Percentiles rank a stretch among this genome's conserved stretches.
Conservation (phyloP, 257 asterid genomes). For the Plantago ovata region DNA sequence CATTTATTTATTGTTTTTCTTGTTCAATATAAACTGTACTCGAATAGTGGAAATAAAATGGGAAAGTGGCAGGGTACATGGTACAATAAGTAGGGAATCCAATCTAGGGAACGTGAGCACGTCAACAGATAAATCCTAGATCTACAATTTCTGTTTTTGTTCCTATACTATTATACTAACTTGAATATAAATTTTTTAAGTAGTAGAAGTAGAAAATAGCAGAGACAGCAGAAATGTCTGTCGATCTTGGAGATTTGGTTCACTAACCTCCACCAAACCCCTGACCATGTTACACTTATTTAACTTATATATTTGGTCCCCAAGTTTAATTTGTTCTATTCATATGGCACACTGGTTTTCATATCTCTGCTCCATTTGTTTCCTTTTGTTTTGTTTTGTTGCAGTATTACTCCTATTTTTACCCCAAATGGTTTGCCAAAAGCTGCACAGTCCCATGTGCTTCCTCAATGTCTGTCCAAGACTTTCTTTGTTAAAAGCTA, state of each 20-base stretch:
- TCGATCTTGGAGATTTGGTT: constrained; percentile 7
- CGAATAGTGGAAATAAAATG: not conserved
- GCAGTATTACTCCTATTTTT: not conserved
- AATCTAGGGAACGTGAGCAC: constrained; percentile 17
- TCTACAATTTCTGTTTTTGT: constrained; percentile 13
- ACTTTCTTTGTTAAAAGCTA: not conserved
- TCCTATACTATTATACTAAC: too few relatives aligned
- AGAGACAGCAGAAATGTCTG: not conserved
- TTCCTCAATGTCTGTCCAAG: not conserved
- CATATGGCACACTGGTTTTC: not conserved
- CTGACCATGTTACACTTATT: not conserved
- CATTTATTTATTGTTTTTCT: too few relatives aligned
- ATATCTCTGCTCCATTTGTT: too few relatives aligned
- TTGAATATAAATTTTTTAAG: too few relatives aligned
- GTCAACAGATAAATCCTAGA: constrained; percentile 18
- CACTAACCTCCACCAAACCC: constrained; percentile 13
- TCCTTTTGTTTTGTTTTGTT: too few relatives aligned
- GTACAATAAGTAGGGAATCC: constrained; percentile 19
- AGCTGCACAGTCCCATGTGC: constrained; percentile 29
- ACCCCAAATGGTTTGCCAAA: constrained; percentile 12
- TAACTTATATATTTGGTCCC: not conserved
- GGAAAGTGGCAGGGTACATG: constrained; percentile 24
- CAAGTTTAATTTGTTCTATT: constrained; percentile 9
- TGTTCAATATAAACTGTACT: too few relatives aligned
- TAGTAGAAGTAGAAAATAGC: too few relatives aligned